These are phyloP conservation scores for Suhomyces guaymorum DNA, from an alignment of 1,139 yeast genomes.

Conservation along the genomic window DNA sequence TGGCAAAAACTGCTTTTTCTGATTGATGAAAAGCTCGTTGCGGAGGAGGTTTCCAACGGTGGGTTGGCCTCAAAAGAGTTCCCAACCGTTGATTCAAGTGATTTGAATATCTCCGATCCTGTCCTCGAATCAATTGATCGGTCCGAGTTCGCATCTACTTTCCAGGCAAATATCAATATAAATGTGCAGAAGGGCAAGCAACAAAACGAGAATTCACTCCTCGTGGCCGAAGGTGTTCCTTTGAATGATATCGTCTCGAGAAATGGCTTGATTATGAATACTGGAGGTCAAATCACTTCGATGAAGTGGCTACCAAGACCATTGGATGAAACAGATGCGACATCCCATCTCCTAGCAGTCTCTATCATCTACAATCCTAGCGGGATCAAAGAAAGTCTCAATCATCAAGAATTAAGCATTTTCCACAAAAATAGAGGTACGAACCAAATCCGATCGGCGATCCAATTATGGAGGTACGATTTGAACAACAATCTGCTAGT, in stretches of 20 bases:
- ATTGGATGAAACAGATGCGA: slow-evolving; percentile 14
- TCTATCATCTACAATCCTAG: slow-evolving; percentile 39
- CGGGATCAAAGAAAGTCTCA: slow-evolving; percentile 26
- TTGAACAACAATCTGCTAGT: slow-evolving; percentile 22
- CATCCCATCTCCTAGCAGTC: slow-evolving; percentile 50
- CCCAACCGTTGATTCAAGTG: slow-evolving; percentile 3
- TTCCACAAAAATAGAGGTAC: slow-evolving; percentile 20
- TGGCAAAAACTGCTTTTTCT: slow-evolving; percentile 41
- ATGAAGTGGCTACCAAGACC: slow-evolving; percentile 52
- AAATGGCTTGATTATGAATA: slow-evolving; percentile 47
- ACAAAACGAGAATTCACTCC: too few relatives aligned
- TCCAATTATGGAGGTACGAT: slow-evolving; percentile 52
- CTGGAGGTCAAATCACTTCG: slow-evolving; percentile 58
- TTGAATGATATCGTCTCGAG: slow-evolving; percentile 26
- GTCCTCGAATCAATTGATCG: slow-evolving; percentile 1
- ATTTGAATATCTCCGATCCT: slow-evolving; percentile 9
- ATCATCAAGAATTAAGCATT: slow-evolving; percentile 37
- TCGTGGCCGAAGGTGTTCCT: slow-evolving; percentile 13
- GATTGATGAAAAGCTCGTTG: slow-evolving; percentile 28
- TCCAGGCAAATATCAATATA: slow-evolving; percentile 6
- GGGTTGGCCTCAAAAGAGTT: slow-evolving; percentile 10
- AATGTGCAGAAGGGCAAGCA: slow-evolving; percentile 10
- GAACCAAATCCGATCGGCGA: slow-evolving; percentile 32
- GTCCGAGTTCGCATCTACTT: neutral
- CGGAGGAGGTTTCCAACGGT: slow-evolving; percentile 10